phyloP scores from a whole-genome alignment of 768 basidiomycete species.

The Postia placenta region DNA sequence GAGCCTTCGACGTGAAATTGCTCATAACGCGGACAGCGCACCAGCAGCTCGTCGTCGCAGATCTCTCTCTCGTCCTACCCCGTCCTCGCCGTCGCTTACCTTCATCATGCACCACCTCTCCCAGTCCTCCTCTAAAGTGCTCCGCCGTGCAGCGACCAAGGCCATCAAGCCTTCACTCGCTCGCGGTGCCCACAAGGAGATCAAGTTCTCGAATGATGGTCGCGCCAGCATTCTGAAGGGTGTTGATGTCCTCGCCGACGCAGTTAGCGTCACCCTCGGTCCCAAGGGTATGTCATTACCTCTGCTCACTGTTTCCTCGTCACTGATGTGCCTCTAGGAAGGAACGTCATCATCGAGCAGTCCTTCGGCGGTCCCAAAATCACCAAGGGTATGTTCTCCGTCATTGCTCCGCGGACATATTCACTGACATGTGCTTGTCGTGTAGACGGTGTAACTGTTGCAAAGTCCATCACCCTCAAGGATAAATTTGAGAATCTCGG shows the following conservation, averaged over 20 bases:
- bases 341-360: conserved; percentile 98
- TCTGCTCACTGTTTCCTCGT: not conserved
- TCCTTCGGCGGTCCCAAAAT: conserved; percentile 88
- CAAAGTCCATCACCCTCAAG: conserved; percentile 88
- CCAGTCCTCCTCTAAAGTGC: conserved; percentile 53
- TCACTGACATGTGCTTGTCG: not conserved
- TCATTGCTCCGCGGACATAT: not conserved
- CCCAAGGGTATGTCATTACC: conserved; percentile 67
- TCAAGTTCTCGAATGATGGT: conserved; percentile 94
- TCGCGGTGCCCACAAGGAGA: conserved; percentile 89
- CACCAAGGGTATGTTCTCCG: conserved; percentile 69
- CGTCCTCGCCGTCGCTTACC: conserved; percentile 6
- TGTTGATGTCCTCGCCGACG: conserved; percentile 95
- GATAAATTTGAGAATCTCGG: conserved; percentile 99
- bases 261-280: conserved; percentile 93
- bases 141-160: conserved; percentile 61
- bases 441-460: conserved; percentile 93
- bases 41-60: conserved; percentile 7
- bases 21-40: conserved; percentile 24
- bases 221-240: conserved; percentile 91
- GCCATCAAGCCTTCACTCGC: conserved; percentile 45
- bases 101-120: conserved; percentile 68
- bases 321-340: conserved; percentile 40
- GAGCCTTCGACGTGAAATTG: conserved; percentile 24
- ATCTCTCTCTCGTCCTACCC: conserved; percentile 12